Conservation (phyloP, 2,329 filamentous ascomycete species). For the Elsinoe ampelina region DNA sequence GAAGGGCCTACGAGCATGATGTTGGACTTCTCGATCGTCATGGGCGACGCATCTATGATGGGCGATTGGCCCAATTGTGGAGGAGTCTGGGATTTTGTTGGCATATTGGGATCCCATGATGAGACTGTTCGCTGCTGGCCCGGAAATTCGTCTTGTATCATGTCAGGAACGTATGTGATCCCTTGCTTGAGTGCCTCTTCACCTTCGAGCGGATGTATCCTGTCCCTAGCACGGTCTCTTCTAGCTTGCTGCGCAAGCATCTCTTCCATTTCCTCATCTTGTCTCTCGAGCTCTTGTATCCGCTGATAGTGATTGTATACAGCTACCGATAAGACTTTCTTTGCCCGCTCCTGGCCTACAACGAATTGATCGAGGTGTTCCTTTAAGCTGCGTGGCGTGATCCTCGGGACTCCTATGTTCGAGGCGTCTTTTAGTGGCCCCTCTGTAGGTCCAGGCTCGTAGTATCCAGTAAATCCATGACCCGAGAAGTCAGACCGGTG, state of each 20-base stretch:
- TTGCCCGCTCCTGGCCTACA: constrained; percentile 87
- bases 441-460: constrained; percentile 54
- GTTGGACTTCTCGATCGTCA: constrained; percentile 93
- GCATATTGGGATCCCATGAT: constrained; percentile 21
- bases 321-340: constrained; percentile 85
- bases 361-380: constrained; percentile 91
- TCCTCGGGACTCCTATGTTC: constrained; percentile 46
- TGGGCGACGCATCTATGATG: constrained; percentile 46
- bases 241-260: constrained; percentile 60
- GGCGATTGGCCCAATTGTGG: constrained; percentile 28
- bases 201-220: constrained; percentile 69
- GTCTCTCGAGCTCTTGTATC: constrained; percentile 63
- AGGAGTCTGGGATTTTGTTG: constrained; percentile 21
- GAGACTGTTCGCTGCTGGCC: constrained; percentile 49
- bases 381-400: constrained; percentile 63
- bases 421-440: constrained; percentile 54
- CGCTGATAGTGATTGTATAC: constrained; percentile 97
- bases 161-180: constrained; percentile 16
- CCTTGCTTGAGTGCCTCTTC: constrained; percentile 25
- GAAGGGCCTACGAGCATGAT: constrained; percentile 83
- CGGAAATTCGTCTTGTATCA: constrained; percentile 49
- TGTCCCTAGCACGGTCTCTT: constrained; percentile 48
- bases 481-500: constrained; percentile 54
- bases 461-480: constrained; percentile 53
- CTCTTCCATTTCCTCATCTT: constrained; percentile 71